A percentile compares a stretch with the other conserved stretches of the same genome.
These are phyloP conservation scores for Torrubiella hemipterigena DNA, from an alignment of 2,329 filamentous ascomycete genomes.

Conservation along the genomic window DNA sequence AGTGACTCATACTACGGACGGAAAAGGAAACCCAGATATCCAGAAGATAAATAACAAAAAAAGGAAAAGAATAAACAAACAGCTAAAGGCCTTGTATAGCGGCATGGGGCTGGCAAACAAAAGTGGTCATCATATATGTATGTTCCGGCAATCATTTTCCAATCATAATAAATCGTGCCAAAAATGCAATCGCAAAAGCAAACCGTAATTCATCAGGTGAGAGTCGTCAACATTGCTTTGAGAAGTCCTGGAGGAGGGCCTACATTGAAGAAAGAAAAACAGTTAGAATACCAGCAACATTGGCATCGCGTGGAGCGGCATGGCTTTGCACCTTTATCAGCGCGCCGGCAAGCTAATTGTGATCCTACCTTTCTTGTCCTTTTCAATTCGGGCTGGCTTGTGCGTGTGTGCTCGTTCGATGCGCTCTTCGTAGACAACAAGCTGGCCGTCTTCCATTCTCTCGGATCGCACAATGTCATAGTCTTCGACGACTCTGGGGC, in stretches of 20 bases:
- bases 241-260: background rate
- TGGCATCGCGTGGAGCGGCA: too few species aligned
- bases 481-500: constrained; percentile 26
- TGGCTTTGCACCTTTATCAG: constrained; percentile 35
- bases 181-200: background rate
- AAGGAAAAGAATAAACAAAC: too few species aligned
- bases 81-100: too few species aligned
- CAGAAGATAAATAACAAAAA: too few species aligned
- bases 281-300: too few species aligned
- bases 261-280: too few species aligned
- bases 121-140: too few species aligned
- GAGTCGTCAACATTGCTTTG: background rate
- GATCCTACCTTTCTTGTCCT: constrained; percentile 94
- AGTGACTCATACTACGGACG: too few species aligned
- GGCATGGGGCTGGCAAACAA: too few species aligned
- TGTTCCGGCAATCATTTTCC: too few species aligned
- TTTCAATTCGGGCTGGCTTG: constrained; percentile 60
- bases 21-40: too few species aligned
- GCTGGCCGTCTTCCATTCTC: constrained; percentile 44
- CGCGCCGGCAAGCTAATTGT: constrained; percentile 68
- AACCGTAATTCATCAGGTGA: background rate
- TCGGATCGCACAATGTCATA: constrained; percentile 44
- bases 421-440: constrained; percentile 52
- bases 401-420: constrained; percentile 43
- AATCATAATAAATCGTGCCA: too few species aligned